These are phyloP conservation scores for Nigrospora oryzae DNA, from an alignment of 2,329 filamentous ascomycete genomes.

Conservation along the genomic window DNA sequence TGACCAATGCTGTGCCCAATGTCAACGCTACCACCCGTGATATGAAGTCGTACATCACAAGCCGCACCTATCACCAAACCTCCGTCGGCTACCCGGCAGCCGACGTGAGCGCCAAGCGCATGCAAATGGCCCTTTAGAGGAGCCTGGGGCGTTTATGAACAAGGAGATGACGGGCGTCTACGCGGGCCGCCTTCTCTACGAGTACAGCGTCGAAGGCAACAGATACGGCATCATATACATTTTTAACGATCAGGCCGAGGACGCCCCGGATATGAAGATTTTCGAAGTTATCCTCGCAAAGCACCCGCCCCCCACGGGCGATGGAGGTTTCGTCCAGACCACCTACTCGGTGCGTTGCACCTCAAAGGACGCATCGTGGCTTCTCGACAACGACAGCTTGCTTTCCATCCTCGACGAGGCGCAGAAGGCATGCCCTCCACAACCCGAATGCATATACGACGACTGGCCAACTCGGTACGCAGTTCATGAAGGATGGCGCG, in stretches of 20 bases:
- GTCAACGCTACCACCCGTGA: constrained; percentile 75
- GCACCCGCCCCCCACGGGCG: constrained; percentile 41
- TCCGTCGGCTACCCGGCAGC: constrained; percentile 73
- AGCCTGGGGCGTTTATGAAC: constrained; percentile 71
- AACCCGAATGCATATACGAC: not conserved
- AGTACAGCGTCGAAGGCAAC: constrained; percentile 77
- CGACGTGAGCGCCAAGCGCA: constrained; percentile 77
- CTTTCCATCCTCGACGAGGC: constrained; percentile 44
- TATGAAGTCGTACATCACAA: constrained; percentile 61
- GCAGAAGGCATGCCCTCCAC: constrained; percentile 17
- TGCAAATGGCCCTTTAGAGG: constrained; percentile 80
- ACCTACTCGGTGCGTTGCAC: constrained; percentile 41
- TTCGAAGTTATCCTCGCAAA: constrained; percentile 39
- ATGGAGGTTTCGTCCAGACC: constrained; percentile 39
- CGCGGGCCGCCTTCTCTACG: constrained; percentile 93
- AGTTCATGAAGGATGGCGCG: constrained; percentile 46
- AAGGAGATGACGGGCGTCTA: constrained; percentile 75
- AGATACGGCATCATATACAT: constrained; percentile 74
- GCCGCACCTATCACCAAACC: constrained; percentile 52
- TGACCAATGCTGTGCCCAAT: constrained; percentile 59
- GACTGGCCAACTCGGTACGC: constrained; percentile 4
- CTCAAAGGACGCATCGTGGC: constrained; percentile 37
- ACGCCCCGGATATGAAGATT: constrained; percentile 53
- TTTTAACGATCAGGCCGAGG: constrained; percentile 37
- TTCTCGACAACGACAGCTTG: constrained; percentile 34